Evolutionary conservation across 768 basidiomycete genomes (phyloP), one percentile per base, ranked within the genome.

Genomic region (Galerina marginata): DNA sequence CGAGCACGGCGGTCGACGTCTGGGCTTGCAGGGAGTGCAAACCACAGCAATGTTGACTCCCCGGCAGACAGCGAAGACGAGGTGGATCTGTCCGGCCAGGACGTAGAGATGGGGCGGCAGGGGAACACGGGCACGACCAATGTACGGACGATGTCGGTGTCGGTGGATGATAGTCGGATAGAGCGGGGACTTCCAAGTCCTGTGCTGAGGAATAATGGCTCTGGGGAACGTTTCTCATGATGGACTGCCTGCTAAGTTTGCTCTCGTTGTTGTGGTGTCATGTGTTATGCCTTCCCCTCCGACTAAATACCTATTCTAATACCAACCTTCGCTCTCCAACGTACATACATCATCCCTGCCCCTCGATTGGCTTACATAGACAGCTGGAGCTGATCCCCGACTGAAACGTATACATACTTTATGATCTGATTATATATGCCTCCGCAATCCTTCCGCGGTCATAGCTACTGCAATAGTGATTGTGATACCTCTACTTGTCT

Each of bases 111-210:
- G 60, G 79, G 78, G 2, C 68, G 60, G 25, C 54, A 48, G 6
- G 61, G 61, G 40, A 16, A 45, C 12, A 37, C 40, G 9, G 44
- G 20, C 20, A 20, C 20, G 42, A 10, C 42, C 14, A 44, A 14
- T 36, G 40, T 26, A 56, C 29, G 9, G 52, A 39, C 45, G 52
- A 38, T 23, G 67, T 56, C 39, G 51, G 64, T 48, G 62, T 52
- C 29, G 59, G 66, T 64, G 37, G 56, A 70, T 29, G 67, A 79
- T 66, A 86, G 83, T 66, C 74, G 88, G 66, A 77, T 77, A 20
- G 89, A 87, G 71, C 74, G 87, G n/a, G 88, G 89, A 40, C 62
- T 90, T 40, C 76, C 81, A 49, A 90, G 87, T 68, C 89, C 89
- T 6, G 79, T 86, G 63, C 71, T 90, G 75, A 79, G 88, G 33